phyloP scores from a whole-genome alignment of 371 early-diverging fungal species.

The Dichotomocladium elegans region DNA sequence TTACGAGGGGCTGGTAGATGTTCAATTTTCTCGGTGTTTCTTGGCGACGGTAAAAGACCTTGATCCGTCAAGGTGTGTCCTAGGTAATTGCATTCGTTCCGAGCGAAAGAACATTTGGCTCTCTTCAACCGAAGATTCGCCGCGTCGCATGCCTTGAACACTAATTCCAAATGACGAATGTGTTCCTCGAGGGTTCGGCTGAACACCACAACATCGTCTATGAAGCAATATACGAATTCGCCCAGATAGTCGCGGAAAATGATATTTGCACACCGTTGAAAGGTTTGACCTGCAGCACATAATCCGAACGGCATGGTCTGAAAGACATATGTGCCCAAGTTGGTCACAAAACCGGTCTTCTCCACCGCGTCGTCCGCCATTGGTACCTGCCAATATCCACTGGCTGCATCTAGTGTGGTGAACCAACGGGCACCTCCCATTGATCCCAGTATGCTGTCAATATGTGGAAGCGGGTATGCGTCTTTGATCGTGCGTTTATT shows the following conservation, averaged over 20 bases:
- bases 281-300: conserved; percentile 28
- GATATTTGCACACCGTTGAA: conserved; percentile 21
- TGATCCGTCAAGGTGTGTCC: conserved; percentile 27
- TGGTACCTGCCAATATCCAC: conserved; percentile 42
- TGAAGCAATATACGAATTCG: conserved; percentile 27
- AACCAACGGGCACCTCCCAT: conserved; percentile 23
- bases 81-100: conserved; percentile 15
- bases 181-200: conserved; percentile 32
- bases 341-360: conserved; percentile 35
- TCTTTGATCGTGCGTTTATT: conserved; percentile 35
- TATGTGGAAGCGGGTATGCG: conserved; percentile 28
- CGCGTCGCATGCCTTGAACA: conserved; percentile 25
- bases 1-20: conserved; percentile 3
- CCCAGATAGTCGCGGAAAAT: conserved; percentile 2
- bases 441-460: conserved; percentile 22
- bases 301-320: conserved; percentile 49
- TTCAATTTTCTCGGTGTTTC: conserved; percentile 4
- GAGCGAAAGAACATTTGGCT: conserved; percentile 5
- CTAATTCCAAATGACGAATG: conserved; percentile 20
- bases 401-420: conserved; percentile 29
- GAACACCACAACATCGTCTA: conserved; percentile 51
- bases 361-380: conserved; percentile 8
- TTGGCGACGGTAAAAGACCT: conserved; percentile 8
- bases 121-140: conserved; percentile 31
- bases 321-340: conserved; percentile 40